Percentiles rank a stretch among this genome's conserved stretches.
These are phyloP conservation scores for Mortierella sp. DNA, from an alignment of 371 early-diverging fungal genomes.

Conservation along the genomic window DNA sequence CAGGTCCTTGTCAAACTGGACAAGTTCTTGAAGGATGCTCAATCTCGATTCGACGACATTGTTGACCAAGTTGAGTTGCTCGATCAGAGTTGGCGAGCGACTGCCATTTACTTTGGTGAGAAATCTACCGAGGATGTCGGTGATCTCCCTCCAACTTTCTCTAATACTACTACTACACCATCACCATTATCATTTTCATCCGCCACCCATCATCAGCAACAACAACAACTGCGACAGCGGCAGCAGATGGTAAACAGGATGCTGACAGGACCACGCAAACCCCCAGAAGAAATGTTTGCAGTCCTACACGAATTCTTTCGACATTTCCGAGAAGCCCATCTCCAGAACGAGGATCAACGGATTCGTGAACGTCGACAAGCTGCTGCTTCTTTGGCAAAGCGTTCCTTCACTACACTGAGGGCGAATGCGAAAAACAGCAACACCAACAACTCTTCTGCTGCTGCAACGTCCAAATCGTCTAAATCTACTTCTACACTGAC, in stretches of 20 bases:
- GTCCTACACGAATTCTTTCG: constrained; percentile 50
- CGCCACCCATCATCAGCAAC: constrained; percentile 9
- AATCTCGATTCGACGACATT: constrained; percentile 35
- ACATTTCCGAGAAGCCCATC: constrained; percentile 51
- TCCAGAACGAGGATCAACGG: constrained; percentile 47
- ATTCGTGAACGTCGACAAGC: constrained; percentile 43
- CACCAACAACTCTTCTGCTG: neutral
- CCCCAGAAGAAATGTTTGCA: constrained; percentile 57
- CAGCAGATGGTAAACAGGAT: constrained; percentile 28
- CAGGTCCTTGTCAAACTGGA: constrained; percentile 35
- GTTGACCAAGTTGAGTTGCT: constrained; percentile 42
- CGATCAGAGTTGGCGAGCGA: constrained; percentile 51
- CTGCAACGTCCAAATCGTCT: constrained; percentile 12
- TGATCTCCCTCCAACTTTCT: neutral
- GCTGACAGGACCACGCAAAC: constrained; percentile 43
- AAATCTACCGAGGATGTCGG: constrained; percentile 31
- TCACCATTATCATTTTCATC: no score
- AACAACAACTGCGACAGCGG: constrained; percentile 17
- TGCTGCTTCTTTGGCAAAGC: constrained; percentile 9
- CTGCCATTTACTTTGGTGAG: constrained; percentile 55
- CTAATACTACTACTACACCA: neutral
- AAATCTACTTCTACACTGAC: neutral
- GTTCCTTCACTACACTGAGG: neutral
- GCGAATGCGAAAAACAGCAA: constrained; percentile 1
- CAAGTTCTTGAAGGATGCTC: constrained; percentile 41